Percentiles rank a stretch among this genome's conserved stretches.
Conservation (phyloP, 129 eudicot species). For the Flaveria sonorensis region DNA sequence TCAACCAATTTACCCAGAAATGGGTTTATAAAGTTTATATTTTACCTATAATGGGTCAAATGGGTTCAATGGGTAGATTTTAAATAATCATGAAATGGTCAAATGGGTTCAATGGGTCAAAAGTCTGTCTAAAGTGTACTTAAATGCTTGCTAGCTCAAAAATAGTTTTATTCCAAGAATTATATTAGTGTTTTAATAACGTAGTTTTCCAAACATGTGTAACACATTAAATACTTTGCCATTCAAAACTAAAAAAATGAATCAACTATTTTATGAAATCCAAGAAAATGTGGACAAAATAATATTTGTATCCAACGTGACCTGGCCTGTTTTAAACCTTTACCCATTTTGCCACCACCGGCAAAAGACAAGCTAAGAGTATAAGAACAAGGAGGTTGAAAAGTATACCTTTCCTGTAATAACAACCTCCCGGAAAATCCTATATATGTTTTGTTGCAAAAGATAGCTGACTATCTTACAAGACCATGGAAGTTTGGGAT, state of each 20-base stretch:
- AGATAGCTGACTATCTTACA: conserved; percentile 67
- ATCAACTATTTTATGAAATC: not conserved
- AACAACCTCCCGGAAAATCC: conserved; percentile 63
- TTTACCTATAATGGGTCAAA: conserved; percentile 7
- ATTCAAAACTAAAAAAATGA: not conserved
- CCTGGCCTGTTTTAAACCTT: not conserved
- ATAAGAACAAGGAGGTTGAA: conserved; percentile 11
- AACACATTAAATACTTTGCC: not conserved
- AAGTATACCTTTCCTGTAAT: conserved; percentile 60
- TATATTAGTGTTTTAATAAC: not conserved
- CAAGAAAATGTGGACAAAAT: not conserved
- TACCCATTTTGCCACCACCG: conserved; percentile 13
- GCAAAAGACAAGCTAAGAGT: conserved; percentile 6
- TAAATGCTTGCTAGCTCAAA: not conserved
- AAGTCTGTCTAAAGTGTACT: not conserved
- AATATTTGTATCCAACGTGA: not conserved
- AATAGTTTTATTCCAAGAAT: not conserved
- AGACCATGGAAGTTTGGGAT: conserved; percentile 85
- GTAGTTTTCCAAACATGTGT: not conserved
- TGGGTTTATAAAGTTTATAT: not conserved
- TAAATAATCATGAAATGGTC: conserved; percentile 10
- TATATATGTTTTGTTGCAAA: conserved; percentile 53
- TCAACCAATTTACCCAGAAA: conserved; percentile 5
- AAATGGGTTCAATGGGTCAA: not conserved
- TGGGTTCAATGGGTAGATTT: not conserved